Base-by-base conservation (phyloP, 768 basidiomycete genomes). In the Suillus placidus region DNA sequence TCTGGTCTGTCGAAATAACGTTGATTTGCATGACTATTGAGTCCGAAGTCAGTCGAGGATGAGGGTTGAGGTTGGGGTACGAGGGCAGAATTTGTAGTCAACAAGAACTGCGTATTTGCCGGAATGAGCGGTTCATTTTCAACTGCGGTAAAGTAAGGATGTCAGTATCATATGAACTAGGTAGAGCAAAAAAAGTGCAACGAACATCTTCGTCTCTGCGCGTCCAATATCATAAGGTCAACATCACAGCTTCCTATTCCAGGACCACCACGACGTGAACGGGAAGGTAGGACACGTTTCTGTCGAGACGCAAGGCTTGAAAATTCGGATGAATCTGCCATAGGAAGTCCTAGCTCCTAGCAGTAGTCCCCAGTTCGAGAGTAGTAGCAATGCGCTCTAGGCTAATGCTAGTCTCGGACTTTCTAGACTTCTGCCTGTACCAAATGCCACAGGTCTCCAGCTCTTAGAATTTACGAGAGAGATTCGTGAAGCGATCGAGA, bases 221-320 rank as follows among this genome's bases (percentile, higher is more conserved):
- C 90, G 70, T 95, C 93, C 68, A 94, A 77, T 75, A 96, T 92
- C 87, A 93, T 88, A 63, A 87, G 71, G 80, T 96, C 94, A 20
- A 89, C 83, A 74, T 93, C 91, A 74, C 88, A 88, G 66, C 79
- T 89, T 64, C 94, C 92, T 60, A 92, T 86, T 42, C 92, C 92
- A 35, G 91, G 89, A 18, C 92, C 92, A 63, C 92, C 90, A 64
- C 94, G 86, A 70, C 92, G 84, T 64, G 90, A 85, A 71, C 94
- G 87, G 76, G 92, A 86, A 51, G 94, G 94, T 64, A 94, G 80
- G 52, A 94, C 88, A 76, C 94, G 89, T 79, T 90, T 91, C 78
- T 88, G 88, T 64, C 85, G 87, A 67, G 79, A 75, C 70, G 81
- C 78, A 55, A 77, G 70, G 60, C 73, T 72, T 61, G 77, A 66